Base-by-base conservation (phyloP, 2,329 filamentous ascomycete species). In the Penicillium sp. region DNA sequence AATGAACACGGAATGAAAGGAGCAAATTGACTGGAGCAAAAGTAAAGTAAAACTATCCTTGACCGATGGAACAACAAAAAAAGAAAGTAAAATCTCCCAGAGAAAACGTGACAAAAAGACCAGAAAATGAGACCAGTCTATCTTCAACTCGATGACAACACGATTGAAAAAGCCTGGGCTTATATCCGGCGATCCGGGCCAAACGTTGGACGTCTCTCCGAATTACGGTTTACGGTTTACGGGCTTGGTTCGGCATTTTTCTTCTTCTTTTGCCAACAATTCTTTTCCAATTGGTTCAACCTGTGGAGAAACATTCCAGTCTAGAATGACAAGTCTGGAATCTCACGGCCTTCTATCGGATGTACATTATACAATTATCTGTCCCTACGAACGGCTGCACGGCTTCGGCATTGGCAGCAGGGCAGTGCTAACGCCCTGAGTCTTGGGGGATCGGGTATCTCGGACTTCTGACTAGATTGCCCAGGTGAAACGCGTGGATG, bases 121-220 rank as follows among this genome's bases (percentile, higher is more conserved):
- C 6, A 39, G 7, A 32, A 10, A 23, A 52, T 10, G 26, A 30
- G n/a, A 49, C 16, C 39, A 49, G 30, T 29, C 6, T 26, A 38
- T 29, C 47, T 49, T 38, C 46, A 44, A 47, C 51, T 62, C 58
- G 58, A 65, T 65, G 62, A 65, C 62, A 62, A 62, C 61, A 64
- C 58, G 58, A 65, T 56, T 54, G 44, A 26, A 16, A 43, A 42
- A 57, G 53, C 41, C 30, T 26, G 29, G 39, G 10, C 29, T 57
- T 47, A 43, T 44, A 57, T 63, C 61, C 61, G 61, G 61, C 60
- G 57, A 61, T 63, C 61, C 61, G 60, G 48, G 11, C 55, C 48
- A 49, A 11, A 42, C 47, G 29, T 18, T 18, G 51, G 39, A 48
- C 8, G 13, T 11, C 32, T 18, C 18, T 13, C 23, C n/a, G n/a